Base-by-base conservation (phyloP, 2,329 filamentous ascomycete genomes). In the Phyllosticta citribraziliensis region DNA sequence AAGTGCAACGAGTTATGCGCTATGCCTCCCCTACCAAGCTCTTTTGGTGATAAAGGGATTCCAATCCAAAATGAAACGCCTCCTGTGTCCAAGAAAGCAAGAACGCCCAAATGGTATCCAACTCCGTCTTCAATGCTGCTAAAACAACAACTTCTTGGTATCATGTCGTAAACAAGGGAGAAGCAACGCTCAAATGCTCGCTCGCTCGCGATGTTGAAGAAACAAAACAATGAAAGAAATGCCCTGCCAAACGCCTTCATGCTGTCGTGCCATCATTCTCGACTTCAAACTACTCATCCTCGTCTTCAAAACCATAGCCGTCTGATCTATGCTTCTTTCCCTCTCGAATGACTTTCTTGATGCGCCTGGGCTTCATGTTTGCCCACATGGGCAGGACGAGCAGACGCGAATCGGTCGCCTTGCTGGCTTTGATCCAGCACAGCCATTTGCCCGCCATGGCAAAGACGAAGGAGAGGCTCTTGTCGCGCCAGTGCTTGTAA, bases 361-460 rank as follows among this genome's bases (percentile, higher is more conserved):
- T 63, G n/a, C 65, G 69, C 62, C 67, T 70, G 0, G 72, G 69
- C 58, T 70, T 73, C 65, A 75, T 64, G 12, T 65, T 67, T 0
- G 63, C 61, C 53, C 67, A 69, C n/a, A 74, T 69, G 0, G 19
- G 19, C 8, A 62, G 47, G 0, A 65, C 61, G 2, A 76, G 58
- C 8, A 40, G 20, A 3, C 65, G 62, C 1, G 67, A n/a, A 64
- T 19, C 56, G 55, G 1, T 61, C 55, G 3, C 50, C 52, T 11
- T 54, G 51, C 3, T 59, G 24, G 69, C 68, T 58, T 79, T 78
- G 17, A 78, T 61, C 22, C 66, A 62, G 10, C 70, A 72, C 2
- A 79, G 67, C 61, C 78, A 73, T 12, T 64, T 62, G 5, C 76
- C 76, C 0, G 76, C 76, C 64, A 78, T 71, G 24, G 66, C 63